Conservation (phyloP, 2,329 filamentous ascomycete genomes). For the Aspergillus jensenii region DNA sequence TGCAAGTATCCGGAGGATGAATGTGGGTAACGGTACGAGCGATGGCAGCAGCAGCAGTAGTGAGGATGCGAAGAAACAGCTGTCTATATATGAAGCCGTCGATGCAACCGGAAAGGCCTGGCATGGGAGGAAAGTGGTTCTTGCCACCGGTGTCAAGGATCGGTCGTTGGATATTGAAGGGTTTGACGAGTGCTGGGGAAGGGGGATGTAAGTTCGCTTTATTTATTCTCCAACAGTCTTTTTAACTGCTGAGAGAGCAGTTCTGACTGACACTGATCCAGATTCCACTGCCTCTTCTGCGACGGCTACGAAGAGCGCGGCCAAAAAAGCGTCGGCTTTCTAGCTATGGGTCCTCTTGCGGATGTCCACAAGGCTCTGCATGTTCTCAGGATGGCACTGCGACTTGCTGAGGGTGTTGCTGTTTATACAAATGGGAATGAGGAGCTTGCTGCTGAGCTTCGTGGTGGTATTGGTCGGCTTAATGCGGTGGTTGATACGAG, state of each 20-base stretch:
- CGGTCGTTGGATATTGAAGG: conserved; percentile 53
- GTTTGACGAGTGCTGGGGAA: conserved; percentile 57
- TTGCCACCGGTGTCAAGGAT: conserved; percentile 57
- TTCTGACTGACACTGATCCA: neutral
- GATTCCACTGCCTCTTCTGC: conserved; percentile 17
- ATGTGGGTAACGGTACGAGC: neutral
- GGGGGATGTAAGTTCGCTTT: conserved; percentile 42
- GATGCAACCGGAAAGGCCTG: conserved; percentile 48
- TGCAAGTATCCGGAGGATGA: conserved; percentile 20
- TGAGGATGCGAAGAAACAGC: no score
- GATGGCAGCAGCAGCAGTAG: no score
- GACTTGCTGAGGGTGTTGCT: conserved; percentile 34
- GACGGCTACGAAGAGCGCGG: conserved; percentile 14
- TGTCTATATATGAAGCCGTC: conserved; percentile 33
- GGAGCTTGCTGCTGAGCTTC: conserved; percentile 24
- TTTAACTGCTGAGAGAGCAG: no score
- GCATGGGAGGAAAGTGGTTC: conserved; percentile 53
- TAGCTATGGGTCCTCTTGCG: conserved; percentile 38
- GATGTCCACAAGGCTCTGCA: neutral
- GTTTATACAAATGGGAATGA: conserved; percentile 54
- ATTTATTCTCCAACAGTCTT: no score
- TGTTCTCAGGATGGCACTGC: neutral
- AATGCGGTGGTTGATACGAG: neutral
- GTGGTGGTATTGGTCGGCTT: neutral
- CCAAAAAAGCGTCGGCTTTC: conserved; percentile 2